Percentiles rank a stretch among this genome's conserved stretches.
Conservation (phyloP, 345 rosid species). For the Eucalyptus cladocalyx region DNA sequence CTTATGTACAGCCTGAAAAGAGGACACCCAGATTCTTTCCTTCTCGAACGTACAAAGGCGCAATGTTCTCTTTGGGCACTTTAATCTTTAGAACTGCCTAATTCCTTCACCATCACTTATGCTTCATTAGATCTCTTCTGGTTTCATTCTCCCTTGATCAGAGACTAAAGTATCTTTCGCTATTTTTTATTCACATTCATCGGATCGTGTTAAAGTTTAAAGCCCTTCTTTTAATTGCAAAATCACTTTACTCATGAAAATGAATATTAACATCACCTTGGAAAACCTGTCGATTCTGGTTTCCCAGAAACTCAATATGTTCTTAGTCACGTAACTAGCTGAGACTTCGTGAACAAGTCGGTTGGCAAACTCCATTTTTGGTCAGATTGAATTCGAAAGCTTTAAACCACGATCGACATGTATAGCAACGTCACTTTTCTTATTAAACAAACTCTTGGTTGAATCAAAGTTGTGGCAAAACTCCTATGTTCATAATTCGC, state of each 20-base stretch:
- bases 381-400: not conserved
- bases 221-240: not conserved
- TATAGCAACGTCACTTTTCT: not conserved
- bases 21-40: constrained; percentile 7
- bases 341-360: not conserved
- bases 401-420: not conserved
- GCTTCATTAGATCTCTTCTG: not conserved
- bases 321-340: not conserved
- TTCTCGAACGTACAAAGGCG: not conserved
- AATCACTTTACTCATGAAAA: not conserved
- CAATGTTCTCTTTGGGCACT: not conserved
- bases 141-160: not conserved
- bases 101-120: not conserved
- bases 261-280: not conserved
- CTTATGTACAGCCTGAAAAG: not conserved
- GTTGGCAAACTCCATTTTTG: not conserved
- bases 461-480: not conserved
- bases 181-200: not conserved
- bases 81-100: not conserved
- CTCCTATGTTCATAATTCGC: not conserved
- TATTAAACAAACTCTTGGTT: not conserved
- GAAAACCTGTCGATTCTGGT: not conserved
- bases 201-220: not conserved
- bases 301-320: not conserved
- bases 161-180: not conserved